phyloP scores from a whole-genome alignment of 305 asterid genomes.

The Fraxinus nigra region DNA sequence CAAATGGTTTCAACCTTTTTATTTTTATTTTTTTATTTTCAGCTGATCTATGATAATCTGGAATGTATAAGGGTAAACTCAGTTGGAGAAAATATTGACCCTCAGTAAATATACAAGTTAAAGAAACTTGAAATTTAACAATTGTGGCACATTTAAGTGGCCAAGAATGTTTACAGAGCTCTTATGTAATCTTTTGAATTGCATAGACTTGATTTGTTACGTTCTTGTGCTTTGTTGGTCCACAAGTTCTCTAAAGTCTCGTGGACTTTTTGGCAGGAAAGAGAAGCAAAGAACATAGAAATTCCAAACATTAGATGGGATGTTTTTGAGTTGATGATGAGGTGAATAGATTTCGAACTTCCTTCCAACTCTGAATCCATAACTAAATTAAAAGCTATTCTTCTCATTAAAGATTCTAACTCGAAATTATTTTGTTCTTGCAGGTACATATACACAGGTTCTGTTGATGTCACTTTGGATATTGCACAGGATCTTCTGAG shows the following conservation, averaged over 20 bases:
- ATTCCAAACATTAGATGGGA: conserved; percentile 97
- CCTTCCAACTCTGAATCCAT: not conserved
- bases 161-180: not conserved
- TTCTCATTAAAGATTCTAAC: conserved; percentile 6
- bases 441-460: conserved; percentile 87
- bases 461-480: conserved; percentile 75
- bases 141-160: not conserved
- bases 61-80: not conserved
- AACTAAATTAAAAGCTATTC: not conserved
- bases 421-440: conserved; percentile 14
- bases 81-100: not conserved
- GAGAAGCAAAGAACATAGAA: conserved; percentile 95
- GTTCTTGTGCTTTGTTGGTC: not conserved
- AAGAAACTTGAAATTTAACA: not conserved
- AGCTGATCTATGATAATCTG: not conserved
- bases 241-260: not conserved
- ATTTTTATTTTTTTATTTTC: not conserved
- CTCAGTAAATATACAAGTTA: not conserved
- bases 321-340: conserved; percentile 97
- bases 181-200: not conserved
- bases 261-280: conserved; percentile 54
- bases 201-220: not conserved
- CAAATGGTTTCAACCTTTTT: not conserved
- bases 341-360: conserved; percentile 38
- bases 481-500: conserved; percentile 92